phyloP scores from a whole-genome alignment of 1,284 basidiomycete genomes.

The Peniophora sp. region DNA sequence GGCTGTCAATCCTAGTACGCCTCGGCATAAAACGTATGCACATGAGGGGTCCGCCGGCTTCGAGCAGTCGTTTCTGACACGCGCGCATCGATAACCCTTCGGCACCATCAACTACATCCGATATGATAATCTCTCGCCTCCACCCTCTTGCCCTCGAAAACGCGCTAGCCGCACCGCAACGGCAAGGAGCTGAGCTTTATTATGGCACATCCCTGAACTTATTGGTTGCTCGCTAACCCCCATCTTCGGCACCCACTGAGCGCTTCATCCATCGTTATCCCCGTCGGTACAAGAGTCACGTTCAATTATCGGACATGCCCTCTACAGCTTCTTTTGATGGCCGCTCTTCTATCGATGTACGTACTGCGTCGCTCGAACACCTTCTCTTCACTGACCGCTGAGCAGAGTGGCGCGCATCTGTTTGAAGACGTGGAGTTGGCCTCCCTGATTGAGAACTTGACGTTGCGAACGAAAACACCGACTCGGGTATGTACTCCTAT shows the following conservation, averaged over 20 bases:
- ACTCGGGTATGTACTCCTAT: conserved; percentile 5
- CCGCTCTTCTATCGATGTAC: not conserved
- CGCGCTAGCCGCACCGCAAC: not conserved
- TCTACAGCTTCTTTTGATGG: not conserved
- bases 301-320: not conserved
- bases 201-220: not conserved
- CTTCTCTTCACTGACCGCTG: conserved; percentile 1
- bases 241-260: not conserved
- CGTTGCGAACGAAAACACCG: conserved; percentile 9
- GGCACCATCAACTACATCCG: not conserved
- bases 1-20: too few relatives aligned
- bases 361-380: not conserved
- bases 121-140: not conserved
- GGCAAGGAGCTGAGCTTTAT: not conserved
- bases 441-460: conserved; percentile 12
- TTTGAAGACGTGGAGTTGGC: conserved; percentile 11
- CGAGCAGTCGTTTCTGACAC: too few relatives aligned
- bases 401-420: conserved; percentile 7
- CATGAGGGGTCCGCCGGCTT: too few relatives aligned
- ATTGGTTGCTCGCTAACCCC: not conserved
- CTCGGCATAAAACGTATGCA: too few relatives aligned
- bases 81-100: too few relatives aligned
- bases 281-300: not conserved
- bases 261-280: too few relatives aligned
- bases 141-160: not conserved